Conservation (phyloP, 2,329 filamentous ascomycete species). For the Clonostachys rosea region DNA sequence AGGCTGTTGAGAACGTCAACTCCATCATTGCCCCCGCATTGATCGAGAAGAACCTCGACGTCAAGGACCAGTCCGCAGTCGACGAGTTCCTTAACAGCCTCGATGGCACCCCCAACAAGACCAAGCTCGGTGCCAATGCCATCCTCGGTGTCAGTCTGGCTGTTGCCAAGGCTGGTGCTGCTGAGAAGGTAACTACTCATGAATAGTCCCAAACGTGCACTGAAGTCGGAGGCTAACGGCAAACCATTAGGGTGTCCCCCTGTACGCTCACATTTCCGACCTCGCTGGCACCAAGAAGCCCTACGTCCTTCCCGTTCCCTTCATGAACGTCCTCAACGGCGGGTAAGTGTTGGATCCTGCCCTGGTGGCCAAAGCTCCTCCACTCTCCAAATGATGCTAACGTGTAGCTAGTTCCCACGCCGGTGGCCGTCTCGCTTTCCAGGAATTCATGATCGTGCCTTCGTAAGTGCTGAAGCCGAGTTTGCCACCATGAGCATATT, state of each 20-base stretch:
- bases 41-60: slow-evolving; percentile 78
- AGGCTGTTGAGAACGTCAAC: slow-evolving; percentile 86
- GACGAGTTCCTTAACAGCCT: slow-evolving; percentile 83
- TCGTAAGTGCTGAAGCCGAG: slow-evolving; percentile 43
- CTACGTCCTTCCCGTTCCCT: slow-evolving; percentile 84
- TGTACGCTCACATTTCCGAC: slow-evolving; percentile 85
- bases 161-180: slow-evolving; percentile 82
- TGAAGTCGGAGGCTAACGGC: background rate
- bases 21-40: slow-evolving; percentile 72
- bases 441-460: slow-evolving; percentile 95
- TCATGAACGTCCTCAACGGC: slow-evolving; percentile 92
- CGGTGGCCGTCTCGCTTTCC: slow-evolving; percentile 91
- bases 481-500: background rate
- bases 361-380: background rate
- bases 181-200: slow-evolving; percentile 62
- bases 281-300: slow-evolving; percentile 88
- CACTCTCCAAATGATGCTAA: slow-evolving; percentile 8
- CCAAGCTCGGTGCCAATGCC: slow-evolving; percentile 82
- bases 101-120: slow-evolving; percentile 83
- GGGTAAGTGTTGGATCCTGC: slow-evolving; percentile 30
- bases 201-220: background rate
- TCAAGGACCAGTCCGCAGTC: slow-evolving; percentile 81
- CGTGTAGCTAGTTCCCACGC: slow-evolving; percentile 70
- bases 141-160: slow-evolving; percentile 83
- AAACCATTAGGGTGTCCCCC: slow-evolving; percentile 59